Evolutionary conservation across 345 rosid genomes (phyloP).

Genomic region (Balakata baccata): DNA sequence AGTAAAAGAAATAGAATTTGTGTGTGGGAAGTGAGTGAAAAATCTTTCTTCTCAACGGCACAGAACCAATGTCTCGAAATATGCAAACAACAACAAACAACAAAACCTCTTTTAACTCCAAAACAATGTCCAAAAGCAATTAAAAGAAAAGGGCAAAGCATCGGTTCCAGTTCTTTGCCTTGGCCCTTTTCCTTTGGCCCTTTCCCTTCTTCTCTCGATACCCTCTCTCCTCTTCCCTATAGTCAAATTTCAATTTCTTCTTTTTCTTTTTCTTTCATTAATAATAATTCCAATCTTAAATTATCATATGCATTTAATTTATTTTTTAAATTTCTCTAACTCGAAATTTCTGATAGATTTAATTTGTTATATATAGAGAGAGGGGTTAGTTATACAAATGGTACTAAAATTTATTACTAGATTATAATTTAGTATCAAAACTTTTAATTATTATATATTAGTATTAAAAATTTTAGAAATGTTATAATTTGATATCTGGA

Average conservation of each 20-base stretch:
- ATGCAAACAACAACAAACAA: slow-evolving; percentile 43
- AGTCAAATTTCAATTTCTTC: slow-evolving; percentile 25
- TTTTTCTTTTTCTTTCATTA: background rate
- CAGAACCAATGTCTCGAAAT: slow-evolving; percentile 24
- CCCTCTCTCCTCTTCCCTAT: slow-evolving; percentile 21
- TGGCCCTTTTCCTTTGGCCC: slow-evolving; percentile 55
- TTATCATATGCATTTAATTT: too few species aligned
- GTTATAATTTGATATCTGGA: too few species aligned
- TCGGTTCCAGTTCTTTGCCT: slow-evolving; percentile 48
- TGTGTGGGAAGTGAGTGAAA: slow-evolving; percentile 11
- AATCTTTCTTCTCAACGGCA: slow-evolving; percentile 24
- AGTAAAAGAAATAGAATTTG: background rate
- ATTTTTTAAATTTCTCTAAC: too few species aligned
- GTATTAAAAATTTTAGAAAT: too few species aligned
- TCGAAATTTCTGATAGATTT: too few species aligned
- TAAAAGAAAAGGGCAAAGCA: slow-evolving; percentile 31
- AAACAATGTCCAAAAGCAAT: slow-evolving; percentile 23
- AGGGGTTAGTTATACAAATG: too few species aligned
- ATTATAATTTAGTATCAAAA: too few species aligned
- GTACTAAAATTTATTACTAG: too few species aligned
- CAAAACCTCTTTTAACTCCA: slow-evolving; percentile 39
- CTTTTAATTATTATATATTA: too few species aligned
- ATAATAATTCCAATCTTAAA: background rate
- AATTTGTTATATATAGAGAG: too few species aligned
- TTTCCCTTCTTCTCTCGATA: slow-evolving; percentile 40